phyloP scores from a whole-genome alignment of 768 basidiomycete genomes.

The Phylloporus arenicola region DNA sequence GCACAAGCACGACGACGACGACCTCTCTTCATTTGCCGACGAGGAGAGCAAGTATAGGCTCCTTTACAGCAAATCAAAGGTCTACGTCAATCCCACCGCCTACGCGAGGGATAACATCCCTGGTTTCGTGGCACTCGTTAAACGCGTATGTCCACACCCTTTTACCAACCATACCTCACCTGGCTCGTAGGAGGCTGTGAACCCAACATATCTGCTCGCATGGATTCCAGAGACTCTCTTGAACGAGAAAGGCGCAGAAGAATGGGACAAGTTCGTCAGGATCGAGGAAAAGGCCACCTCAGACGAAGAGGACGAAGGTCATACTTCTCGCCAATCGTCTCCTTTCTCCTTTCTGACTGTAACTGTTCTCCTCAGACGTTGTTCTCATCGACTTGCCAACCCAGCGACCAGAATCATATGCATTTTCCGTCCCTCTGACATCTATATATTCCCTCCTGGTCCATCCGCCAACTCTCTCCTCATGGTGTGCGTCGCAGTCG shows the following conservation, averaged over 20 bases:
- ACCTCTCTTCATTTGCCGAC: slow-evolving; percentile 21
- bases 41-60: slow-evolving; percentile 66
- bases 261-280: slow-evolving; percentile 87
- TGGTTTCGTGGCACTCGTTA: slow-evolving; percentile 89
- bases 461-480: slow-evolving; percentile 76
- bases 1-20: slow-evolving; percentile 29
- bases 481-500: slow-evolving; percentile 59
- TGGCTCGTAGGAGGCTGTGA: slow-evolving; percentile 56
- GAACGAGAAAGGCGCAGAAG: slow-evolving; percentile 72
- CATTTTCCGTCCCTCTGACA: slow-evolving; percentile 89
- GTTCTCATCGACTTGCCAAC: slow-evolving; percentile 82
- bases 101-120: slow-evolving; percentile 91
- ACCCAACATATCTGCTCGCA: slow-evolving; percentile 75
- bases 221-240: slow-evolving; percentile 91
- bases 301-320: slow-evolving; percentile 73
- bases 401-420: slow-evolving; percentile 83
- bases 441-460: slow-evolving; percentile 88
- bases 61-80: slow-evolving; percentile 88
- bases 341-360: slow-evolving; percentile 4
- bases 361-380: slow-evolving; percentile 46
- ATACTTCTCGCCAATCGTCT: not conserved
- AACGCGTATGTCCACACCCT: slow-evolving; percentile 53
- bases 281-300: slow-evolving; percentile 61
- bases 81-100: slow-evolving; percentile 91
- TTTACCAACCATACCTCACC: slow-evolving; percentile 5